Evolutionary conservation across 2,329 filamentous ascomycete genomes (phyloP).

Genomic region (Amauroascus verrucosus): DNA sequence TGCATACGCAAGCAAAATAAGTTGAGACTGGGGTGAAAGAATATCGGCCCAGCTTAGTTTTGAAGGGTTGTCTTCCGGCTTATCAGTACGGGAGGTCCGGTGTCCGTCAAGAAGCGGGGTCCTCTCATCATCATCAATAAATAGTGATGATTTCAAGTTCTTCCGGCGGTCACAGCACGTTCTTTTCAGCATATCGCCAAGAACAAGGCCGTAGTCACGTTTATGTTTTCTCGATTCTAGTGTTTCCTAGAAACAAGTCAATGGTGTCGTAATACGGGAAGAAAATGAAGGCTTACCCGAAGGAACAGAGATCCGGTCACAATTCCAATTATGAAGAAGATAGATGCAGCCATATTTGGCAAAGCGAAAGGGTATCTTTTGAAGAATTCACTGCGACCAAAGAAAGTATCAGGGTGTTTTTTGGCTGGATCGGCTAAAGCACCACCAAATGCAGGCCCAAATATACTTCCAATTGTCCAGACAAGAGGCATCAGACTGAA

Average conservation of each 20-base stretch:
- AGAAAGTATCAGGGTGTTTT: conserved; percentile 56
- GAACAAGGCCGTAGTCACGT: conserved; percentile 62
- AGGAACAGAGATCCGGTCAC: conserved; percentile 67
- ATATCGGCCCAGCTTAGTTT: conserved; percentile 47
- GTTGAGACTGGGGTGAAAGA: conserved; percentile 60
- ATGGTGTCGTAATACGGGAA: background rate
- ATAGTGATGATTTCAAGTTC: conserved; percentile 15
- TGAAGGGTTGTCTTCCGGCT: conserved; percentile 25
- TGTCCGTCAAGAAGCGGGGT: conserved; percentile 26
- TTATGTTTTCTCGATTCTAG: conserved; percentile 58
- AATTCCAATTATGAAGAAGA: conserved; percentile 70
- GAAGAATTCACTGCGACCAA: conserved; percentile 56
- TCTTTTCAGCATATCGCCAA: conserved; percentile 57
- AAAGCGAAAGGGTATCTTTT: conserved; percentile 69
- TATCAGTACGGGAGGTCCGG: background rate
- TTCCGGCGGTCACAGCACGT: conserved; percentile 24
- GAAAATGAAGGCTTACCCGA: conserved; percentile 38
- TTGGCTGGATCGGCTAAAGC: conserved; percentile 71
- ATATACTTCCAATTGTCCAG: conserved; percentile 78
- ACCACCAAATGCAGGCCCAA: conserved; percentile 80
- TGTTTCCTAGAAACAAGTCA: conserved; percentile 53
- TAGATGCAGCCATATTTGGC: conserved; percentile 68
- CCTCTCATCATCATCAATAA: conserved; percentile 24
- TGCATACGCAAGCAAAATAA: conserved; percentile 69
- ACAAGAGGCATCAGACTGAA: conserved; percentile 90